phyloP scores from a whole-genome alignment of 345 rosid genomes.

The Laguncularia racemosa region DNA sequence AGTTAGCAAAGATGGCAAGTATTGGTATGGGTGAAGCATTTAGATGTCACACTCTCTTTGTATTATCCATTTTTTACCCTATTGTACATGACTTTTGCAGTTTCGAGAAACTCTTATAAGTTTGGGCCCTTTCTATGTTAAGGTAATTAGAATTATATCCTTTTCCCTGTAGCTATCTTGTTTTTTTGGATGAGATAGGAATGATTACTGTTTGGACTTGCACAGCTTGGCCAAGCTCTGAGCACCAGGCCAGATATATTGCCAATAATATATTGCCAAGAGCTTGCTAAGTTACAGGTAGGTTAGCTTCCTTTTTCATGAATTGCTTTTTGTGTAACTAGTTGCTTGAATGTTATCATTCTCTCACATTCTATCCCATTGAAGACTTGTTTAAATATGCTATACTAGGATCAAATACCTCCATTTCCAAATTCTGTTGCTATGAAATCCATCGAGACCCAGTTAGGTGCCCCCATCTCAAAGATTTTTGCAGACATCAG shows the following conservation, averaged over 20 bases:
- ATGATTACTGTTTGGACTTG: slow-evolving; percentile 6
- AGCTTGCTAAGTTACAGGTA: slow-evolving; percentile 95
- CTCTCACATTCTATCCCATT: slow-evolving; percentile 2
- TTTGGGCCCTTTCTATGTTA: slow-evolving; percentile 90
- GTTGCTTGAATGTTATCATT: not conserved
- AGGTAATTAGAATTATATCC: slow-evolving; percentile 43
- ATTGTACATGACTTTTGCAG: slow-evolving; percentile 36
- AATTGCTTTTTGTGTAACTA: not conserved
- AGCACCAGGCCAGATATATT: slow-evolving; percentile 94
- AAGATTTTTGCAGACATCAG: slow-evolving; percentile 80
- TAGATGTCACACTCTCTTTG: not conserved
- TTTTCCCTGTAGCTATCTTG: not conserved
- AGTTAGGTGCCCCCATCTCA: slow-evolving; percentile 64
- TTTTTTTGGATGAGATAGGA: not conserved
- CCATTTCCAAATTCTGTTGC: slow-evolving; percentile 79
- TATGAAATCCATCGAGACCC: slow-evolving; percentile 70
- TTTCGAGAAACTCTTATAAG: slow-evolving; percentile 72
- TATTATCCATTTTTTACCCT: slow-evolving; percentile 6
- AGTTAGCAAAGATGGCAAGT: too few relatives aligned
- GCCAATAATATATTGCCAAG: slow-evolving; percentile 77
- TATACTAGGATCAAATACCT: slow-evolving; percentile 82
- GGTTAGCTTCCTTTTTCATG: slow-evolving; percentile 1
- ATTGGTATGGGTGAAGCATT: too few relatives aligned
- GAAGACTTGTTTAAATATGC: slow-evolving; percentile 9
- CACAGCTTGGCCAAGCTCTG: slow-evolving; percentile 94